phyloP scores from a whole-genome alignment of 192 early-diverging fungal species.

The Chytriomyces sp. region DNA sequence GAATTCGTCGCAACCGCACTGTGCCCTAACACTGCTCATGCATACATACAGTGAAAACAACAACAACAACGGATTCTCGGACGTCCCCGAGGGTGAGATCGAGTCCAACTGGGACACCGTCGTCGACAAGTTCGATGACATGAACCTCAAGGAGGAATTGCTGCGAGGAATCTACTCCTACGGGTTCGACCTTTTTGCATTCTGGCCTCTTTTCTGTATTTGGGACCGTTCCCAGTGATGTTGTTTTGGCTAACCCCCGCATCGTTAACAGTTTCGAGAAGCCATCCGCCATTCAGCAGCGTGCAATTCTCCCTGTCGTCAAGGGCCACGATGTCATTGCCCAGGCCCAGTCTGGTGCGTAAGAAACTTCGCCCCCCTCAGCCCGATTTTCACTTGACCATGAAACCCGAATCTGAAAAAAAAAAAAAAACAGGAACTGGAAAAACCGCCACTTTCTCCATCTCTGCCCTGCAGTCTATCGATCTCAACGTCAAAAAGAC shows the following conservation, averaged over 20 bases:
- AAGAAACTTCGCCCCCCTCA: not conserved
- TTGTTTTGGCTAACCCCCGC: not conserved
- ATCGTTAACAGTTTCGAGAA: constrained; percentile 66
- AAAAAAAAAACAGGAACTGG: constrained; percentile 72
- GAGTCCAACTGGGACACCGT: constrained; percentile 48
- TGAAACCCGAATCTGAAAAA: too few species aligned
- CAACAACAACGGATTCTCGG: constrained; percentile 28
- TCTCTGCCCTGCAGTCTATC: constrained; percentile 95
- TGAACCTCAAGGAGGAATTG: constrained; percentile 96
- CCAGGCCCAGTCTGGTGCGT: constrained; percentile 90
- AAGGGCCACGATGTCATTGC: constrained; percentile 98
- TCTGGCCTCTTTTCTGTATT: too few species aligned
- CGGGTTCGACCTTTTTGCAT: constrained; percentile 38
- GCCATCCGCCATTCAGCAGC: constrained; percentile 98
- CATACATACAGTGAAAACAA: constrained; percentile 9
- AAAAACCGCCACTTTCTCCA: constrained; percentile 99
- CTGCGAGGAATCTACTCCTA: constrained; percentile 97
- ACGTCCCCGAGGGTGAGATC: constrained; percentile 50
- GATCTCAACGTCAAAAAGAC: constrained; percentile 76
- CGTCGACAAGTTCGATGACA: constrained; percentile 87
- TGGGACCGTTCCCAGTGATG: not conserved
- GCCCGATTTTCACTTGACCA: too few species aligned
- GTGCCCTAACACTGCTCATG: too few species aligned
- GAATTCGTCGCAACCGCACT: too few species aligned
- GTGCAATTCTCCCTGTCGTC: constrained; percentile 91